Evolutionary conservation across 2,329 filamentous ascomycete genomes (phyloP), one percentile per base, ranked within the genome.

Genomic region (Colletotrichum limetticola): DNA sequence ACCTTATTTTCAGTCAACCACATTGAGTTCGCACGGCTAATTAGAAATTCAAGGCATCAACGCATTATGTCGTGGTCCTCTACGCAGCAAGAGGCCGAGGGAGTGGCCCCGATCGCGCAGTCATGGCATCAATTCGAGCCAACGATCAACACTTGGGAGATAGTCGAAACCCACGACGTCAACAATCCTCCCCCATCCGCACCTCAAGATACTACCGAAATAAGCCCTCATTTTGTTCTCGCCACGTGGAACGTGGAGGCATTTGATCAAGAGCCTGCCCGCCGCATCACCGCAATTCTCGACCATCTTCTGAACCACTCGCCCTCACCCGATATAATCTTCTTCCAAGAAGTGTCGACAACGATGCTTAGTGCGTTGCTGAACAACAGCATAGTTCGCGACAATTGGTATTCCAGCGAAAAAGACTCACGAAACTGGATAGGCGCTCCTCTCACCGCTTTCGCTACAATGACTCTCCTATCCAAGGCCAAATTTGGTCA

Each of bases 271-370:
- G 30, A 30, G 4, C 74, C 76, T 9, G 67, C 68, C 19, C 56
- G 63, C 7, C 79, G 81, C 22, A 74, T 79, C 16, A 57, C 70
- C 19, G 78, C 76, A 8, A 78, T 84, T 8, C 30, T 83, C 5
- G 77, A 76, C 3, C 71, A 74, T 32, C 66, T 81, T 22, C 62
- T 74, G 14, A 52, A 32, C n/a, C 58, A 72, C 1, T 28, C 32
- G 7, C 74, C 76, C 6, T 76, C 12, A 76, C 82, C 75, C 59
- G 59, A 72, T 8, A 24, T 83, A 19, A 75, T 82, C n/a, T 83
- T 83, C 56, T 66, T 83, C 8, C 82, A 83, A 64, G 82, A 83
- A 72, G 78, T 83, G 7, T 79, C 78, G 1, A 70, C 35, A 7
- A 16, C 74, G 4, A 78, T 78, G 7, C 70, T 82, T 3, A 16